Evolutionary conservation across 768 basidiomycete species (phyloP), one percentile per base, ranked within the genome.

Genomic region (Leccinum subgranulosum): DNA sequence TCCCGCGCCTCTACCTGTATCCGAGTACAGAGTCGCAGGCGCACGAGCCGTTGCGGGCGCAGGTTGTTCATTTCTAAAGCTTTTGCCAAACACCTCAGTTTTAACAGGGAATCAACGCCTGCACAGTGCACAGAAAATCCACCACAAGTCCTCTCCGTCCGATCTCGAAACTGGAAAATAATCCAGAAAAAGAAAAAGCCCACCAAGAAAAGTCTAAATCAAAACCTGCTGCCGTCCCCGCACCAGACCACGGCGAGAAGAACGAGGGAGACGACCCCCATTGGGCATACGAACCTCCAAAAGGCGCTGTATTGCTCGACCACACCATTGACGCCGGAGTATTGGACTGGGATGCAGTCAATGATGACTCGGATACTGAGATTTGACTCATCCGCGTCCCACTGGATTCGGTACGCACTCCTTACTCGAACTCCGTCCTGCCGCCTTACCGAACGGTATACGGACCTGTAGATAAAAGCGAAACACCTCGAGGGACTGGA

Each of bases 331-430:
- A 86, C 56, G 59, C 8, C 2, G 75, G 76, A 1, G 76, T 78
- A 3, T 88, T 88, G 63, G 88, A 90, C 63, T 91, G 87, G 87
- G 86, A 87, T 56, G 71, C 74, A 6, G 59, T 92, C 5, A 76
- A 81, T 11, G 71, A 80, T 51, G 78, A 86, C 27, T 69, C 75
- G 0, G 81, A 90, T 57, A 64, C 83, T 10, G 88, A 92, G 62
- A 63, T 92, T 9, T 90, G 88, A 82, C 72, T 90, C 12, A 79
- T 91, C 34, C 81, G 89, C 11, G 80, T 84, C 15, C 89, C 89
- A 23, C 23, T 23, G 23, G 82, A 85, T 12, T 78, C 78, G 39
- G 89, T 90, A 66, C 58, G 86, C 75, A 14, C 21, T 27, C n/a
- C 23, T 46, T 19, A 17, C 47, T n/a, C 2, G 4, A 34, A 23